Percentiles rank a stretch among this genome's conserved stretches.
Evolutionary conservation across 1,284 basidiomycete species (phyloP).

Genomic region (Stereum hirsutum): DNA sequence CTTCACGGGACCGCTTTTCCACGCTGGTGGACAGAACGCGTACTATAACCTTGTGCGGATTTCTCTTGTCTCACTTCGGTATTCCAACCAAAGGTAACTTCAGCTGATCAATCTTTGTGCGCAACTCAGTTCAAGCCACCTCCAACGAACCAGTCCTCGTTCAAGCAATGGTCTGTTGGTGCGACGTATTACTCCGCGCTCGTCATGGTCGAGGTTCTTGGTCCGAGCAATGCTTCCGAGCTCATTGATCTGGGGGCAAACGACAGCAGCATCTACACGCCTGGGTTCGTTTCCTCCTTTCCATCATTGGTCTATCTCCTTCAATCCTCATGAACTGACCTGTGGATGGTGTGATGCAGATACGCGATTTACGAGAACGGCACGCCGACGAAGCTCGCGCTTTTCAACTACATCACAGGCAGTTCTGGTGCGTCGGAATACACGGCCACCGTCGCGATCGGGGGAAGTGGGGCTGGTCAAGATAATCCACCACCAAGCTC

Average conservation of each 20-base stretch:
- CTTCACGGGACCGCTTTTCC: slow-evolving; percentile 27
- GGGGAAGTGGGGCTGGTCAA: slow-evolving; percentile 30
- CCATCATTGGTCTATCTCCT: too few relatives aligned
- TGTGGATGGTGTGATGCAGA: too few relatives aligned
- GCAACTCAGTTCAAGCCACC: slow-evolving; percentile 40
- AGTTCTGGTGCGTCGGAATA: slow-evolving; percentile 39
- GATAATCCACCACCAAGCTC: slow-evolving; percentile 26
- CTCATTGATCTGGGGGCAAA: slow-evolving; percentile 53
- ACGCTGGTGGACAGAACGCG: slow-evolving; percentile 29
- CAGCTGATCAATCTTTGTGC: too few relatives aligned
- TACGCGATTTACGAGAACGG: slow-evolving; percentile 68
- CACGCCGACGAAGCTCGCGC: slow-evolving; percentile 42
- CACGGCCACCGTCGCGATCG: slow-evolving; percentile 33
- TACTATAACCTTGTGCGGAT: slow-evolving; percentile 29
- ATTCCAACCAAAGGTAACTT: too few relatives aligned
- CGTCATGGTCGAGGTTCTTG: slow-evolving; percentile 60
- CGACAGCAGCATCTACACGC: slow-evolving; percentile 41
- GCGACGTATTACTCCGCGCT: slow-evolving; percentile 65
- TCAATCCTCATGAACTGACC: too few relatives aligned
- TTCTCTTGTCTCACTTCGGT: too few relatives aligned
- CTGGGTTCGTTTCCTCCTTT: too few relatives aligned
- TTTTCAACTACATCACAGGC: slow-evolving; percentile 65
- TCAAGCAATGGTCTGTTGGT: slow-evolving; percentile 54
- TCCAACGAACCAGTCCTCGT: slow-evolving; percentile 49
- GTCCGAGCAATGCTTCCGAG: slow-evolving; percentile 45